Evolutionary conservation across 495 filamentous ascomycete species (phyloP), one percentile per base, ranked within the genome.

Genomic region (Schizothecium vesticola): DNA sequence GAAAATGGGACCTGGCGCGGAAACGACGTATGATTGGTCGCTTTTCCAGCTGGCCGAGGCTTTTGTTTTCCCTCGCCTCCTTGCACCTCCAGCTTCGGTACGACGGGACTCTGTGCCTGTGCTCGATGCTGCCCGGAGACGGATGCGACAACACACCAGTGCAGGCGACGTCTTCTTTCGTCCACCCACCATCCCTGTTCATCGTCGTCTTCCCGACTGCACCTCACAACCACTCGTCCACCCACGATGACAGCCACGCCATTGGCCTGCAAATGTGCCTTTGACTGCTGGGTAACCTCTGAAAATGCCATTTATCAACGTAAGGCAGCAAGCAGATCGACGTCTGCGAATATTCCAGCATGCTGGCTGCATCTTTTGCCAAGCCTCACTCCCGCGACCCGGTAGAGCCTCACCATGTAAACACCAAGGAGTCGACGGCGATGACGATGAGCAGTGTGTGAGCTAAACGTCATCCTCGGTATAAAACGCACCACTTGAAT

Each of bases 1-100:
- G 65, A 66, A 65, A 65, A 51, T 51, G 43, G 43, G 43, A 62
- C 58, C 65, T 67, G 61, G 67, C 70, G 59, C 21, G 8, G 16
- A 12, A 1, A 36, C 28, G 22, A 28, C 3, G 21, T 25, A 62
- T 76, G 71, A 76, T 76, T 76, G 74, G 74, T 43, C 57, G 68
- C 61, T 65, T 62, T 51, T 12, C 26, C 67, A 26, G 29, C 59
- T 63, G 72, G 66, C 69, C 73, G 69, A 73, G 71, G 74, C 63
- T 69, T 76, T 66, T 73, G 70, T 76, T 72, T 56, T 65, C 63
- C 58, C 23, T 25, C 31, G 57, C 29, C 43, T 55, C 58, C 65
- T 59, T 43, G 33, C 3, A 59, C 3, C 22, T 28, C 23, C 58
- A 59, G 26, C 58, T 28, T 59, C 23, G 58, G 43, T 51, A 12